Conservation (phyloP, 176 grass and related monocot species). For the maize (Zea mays) region DNA sequence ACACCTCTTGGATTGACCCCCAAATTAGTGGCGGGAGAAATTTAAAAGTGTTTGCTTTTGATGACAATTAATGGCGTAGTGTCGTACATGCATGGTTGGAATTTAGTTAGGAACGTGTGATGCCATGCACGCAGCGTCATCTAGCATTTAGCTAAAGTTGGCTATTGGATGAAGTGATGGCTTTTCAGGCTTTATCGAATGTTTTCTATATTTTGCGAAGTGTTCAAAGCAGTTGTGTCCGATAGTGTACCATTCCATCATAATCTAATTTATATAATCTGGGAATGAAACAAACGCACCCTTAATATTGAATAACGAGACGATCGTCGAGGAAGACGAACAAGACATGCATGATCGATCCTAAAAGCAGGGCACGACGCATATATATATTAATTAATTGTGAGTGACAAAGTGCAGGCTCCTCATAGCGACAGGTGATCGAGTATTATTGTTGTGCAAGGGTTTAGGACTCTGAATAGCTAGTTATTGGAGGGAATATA, state of each 20-base stretch:
- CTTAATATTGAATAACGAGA: no score
- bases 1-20: slow-evolving; percentile 30
- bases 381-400: background rate
- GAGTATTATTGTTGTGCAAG: slow-evolving; percentile 11
- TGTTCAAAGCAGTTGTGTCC: no score
- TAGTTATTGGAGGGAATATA: slow-evolving; percentile 4
- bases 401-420: slow-evolving; percentile 13
- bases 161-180: slow-evolving; percentile 4
- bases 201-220: no score
- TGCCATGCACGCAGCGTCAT: slow-evolving; percentile 38
- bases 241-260: no score
- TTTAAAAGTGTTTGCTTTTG: slow-evolving; percentile 6
- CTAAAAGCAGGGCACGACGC: slow-evolving; percentile 20
- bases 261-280: no score
- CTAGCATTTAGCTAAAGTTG: slow-evolving; percentile 34
- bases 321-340: no score
- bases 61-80: background rate
- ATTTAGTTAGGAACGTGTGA: slow-evolving; percentile 27
- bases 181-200: no score
- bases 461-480: slow-evolving; percentile 26
- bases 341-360: background rate
- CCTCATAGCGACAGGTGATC: slow-evolving; percentile 30
- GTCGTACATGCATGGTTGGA: slow-evolving; percentile 37
- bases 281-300: no score
- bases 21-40: background rate